Evolutionary conservation across 2,329 filamentous ascomycete species (phyloP), one percentile per base, ranked within the genome.

Genomic region (Pseudogymnoascus sp.): DNA sequence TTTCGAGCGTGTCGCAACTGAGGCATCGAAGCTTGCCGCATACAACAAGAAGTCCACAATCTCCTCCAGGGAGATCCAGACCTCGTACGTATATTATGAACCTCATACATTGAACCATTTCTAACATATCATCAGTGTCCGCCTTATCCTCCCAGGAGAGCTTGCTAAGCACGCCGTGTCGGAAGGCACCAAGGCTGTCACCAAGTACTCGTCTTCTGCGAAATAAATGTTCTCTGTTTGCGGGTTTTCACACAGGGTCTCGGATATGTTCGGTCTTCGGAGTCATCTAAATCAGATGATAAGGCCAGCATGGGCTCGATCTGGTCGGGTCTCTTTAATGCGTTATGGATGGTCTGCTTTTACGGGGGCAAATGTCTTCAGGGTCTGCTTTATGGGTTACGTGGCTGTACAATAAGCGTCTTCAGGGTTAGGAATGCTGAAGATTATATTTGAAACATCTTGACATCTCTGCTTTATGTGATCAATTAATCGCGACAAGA

Each of bases 11-110:
- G 93, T 99, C 71, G 94, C 94, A 68, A 97, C 94, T 64, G 94
- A 99, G 81, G 94, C 94, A 60, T 96, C 91, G 77, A 99, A 99
- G 88, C 88, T 99, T 65, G 94, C 94, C 71, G 94, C 94, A 67
- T 99, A 99, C 86, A 99, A 99, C 89, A 99, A 97, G 89, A 99
- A 99, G 86, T 97, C 93, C 60, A 99, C 94, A 77, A 99, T 99
- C 81, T 97, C 93, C 61, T 97, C 94, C 70, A 89, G 94, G 75
- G 94, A 99, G 82, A 99, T 99, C 76, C 94, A 99, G 86, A 99
- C 94, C 72, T 97, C 94, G 79, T 87, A 78, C 69, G 83, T 80
- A 31, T 37, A 12, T 21, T 7, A 6, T 48, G 29, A 70, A 87
- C 85, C 85, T 80, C 75, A 64, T 78, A 77, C 29, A 5, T 13